Conservation (phyloP, 495 filamentous ascomycete species). For the Opeltia flavorubescens region DNA sequence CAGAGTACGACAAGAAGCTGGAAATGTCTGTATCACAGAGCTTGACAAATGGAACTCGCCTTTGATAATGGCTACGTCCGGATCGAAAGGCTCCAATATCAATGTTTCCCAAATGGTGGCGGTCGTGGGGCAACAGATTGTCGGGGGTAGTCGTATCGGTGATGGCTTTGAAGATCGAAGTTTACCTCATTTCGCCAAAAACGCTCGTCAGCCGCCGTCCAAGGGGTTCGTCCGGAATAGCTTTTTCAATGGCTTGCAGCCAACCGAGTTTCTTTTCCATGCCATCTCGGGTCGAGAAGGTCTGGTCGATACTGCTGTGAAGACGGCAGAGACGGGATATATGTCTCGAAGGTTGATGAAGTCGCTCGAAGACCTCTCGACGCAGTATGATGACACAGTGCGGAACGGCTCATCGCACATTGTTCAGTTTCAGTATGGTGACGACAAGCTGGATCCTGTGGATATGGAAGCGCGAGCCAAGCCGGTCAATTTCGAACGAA, state of each 20-base stretch:
- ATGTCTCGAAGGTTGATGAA: slow-evolving; percentile 99
- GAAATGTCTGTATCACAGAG: slow-evolving; percentile 78
- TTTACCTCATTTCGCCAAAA: slow-evolving; percentile 89
- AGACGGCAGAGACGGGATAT: slow-evolving; percentile 97
- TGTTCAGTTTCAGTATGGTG: slow-evolving; percentile 94
- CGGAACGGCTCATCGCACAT: slow-evolving; percentile 72
- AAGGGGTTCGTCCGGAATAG: slow-evolving; percentile 97
- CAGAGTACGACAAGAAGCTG: slow-evolving; percentile 77
- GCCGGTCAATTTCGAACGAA: slow-evolving; percentile 85
- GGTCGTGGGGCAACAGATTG: slow-evolving; percentile 94
- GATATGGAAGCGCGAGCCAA: slow-evolving; percentile 94
- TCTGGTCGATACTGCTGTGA: slow-evolving; percentile 98
- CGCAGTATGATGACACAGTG: slow-evolving; percentile 86
- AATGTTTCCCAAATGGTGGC: slow-evolving; percentile 99
- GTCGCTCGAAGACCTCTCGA: slow-evolving; percentile 84
- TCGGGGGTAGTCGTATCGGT: slow-evolving; percentile 79
- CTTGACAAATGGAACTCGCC: slow-evolving; percentile 87
- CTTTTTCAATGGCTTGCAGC: slow-evolving; percentile 85
- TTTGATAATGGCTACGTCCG: slow-evolving; percentile 91
- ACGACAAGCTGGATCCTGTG: slow-evolving; percentile 85
- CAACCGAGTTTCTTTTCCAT: slow-evolving; percentile 94
- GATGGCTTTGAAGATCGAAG: slow-evolving; percentile 95
- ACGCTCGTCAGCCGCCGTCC: slow-evolving; percentile 72
- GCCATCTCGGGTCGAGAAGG: slow-evolving; percentile 97
- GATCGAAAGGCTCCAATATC: slow-evolving; percentile 90